Conservation (phyloP, 129 eudicot genomes). For the Apium graveolens region DNA sequence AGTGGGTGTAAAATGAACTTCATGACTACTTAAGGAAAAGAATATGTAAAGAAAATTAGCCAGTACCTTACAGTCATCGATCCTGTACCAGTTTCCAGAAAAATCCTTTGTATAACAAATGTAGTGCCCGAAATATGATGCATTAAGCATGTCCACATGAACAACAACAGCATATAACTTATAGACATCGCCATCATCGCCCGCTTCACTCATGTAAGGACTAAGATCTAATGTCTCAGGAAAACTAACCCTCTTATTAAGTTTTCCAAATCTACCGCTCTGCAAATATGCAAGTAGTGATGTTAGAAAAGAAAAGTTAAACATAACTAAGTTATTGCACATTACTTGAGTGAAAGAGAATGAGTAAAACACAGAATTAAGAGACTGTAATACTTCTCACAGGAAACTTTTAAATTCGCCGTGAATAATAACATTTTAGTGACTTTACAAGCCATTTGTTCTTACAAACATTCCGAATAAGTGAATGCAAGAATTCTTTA, state of each 20-base stretch:
- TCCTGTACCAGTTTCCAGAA: slow-evolving; percentile 74
- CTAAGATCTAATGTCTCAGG: slow-evolving; percentile 72
- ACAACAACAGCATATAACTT: slow-evolving; percentile 83
- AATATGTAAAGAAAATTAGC: slow-evolving; percentile 2
- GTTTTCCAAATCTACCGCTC: slow-evolving; percentile 95
- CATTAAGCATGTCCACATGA: slow-evolving; percentile 93
- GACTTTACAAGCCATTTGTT: background rate
- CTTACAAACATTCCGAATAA: background rate
- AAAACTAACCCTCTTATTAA: slow-evolving; percentile 73
- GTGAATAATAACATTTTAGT: background rate
- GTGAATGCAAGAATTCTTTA: background rate
- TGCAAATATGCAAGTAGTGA: slow-evolving; percentile 22
- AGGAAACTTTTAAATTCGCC: background rate
- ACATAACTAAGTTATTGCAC: background rate
- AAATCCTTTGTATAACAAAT: slow-evolving; percentile 75
- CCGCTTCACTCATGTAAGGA: slow-evolving; percentile 68
- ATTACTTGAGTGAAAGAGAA: background rate
- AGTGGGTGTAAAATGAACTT: background rate
- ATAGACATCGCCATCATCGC: slow-evolving; percentile 50
- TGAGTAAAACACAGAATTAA: background rate
- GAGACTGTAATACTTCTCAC: background rate
- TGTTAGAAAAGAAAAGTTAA: background rate
- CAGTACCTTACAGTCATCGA: slow-evolving; percentile 84
- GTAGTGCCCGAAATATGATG: slow-evolving; percentile 89
- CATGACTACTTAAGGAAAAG: background rate